Base-by-base conservation (phyloP, 495 filamentous ascomycete genomes). In the Collariella sp. region DNA sequence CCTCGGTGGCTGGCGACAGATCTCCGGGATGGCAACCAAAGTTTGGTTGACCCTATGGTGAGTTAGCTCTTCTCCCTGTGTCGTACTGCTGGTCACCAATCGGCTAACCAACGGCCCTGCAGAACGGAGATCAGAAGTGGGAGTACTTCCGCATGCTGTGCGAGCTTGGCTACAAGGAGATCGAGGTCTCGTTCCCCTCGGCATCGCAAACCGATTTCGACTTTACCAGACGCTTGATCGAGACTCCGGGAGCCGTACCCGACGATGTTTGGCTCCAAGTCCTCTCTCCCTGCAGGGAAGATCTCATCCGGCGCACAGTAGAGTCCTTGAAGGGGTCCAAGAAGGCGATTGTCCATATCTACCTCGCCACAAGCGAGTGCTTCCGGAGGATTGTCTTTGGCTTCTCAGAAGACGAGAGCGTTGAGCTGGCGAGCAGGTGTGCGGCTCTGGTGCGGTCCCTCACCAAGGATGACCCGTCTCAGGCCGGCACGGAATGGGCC, bases 241-340 rank as follows among this genome's bases (percentile, higher is more conserved):
- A 93, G 61, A 94, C 90, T 11, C 88, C 90, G 5, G 90, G 88
- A 26, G 78, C 81, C 5, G 83, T 91, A 10, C 93, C 93, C 33
- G 88, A 91, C 60, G 91, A 97, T 74, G 93, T 98, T 42, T 95
- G 85, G 83, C 76, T 98, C 50, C 93, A 98, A 65, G 93, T 97
- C 29, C 85, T 98, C 46, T 85, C 88, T 2, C 93, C 91, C 20
- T 98, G 93, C 68, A 81, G 93, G 51, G 84, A 91, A 69, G 93
- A 98, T 66, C 81, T 96, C 58, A 96, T 98, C 66, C 78, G 80
- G 31, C 82, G 87, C 53, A 96, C 93, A 12, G 90, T 98, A 39
- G 85, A 96, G 38, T 91, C 89, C 52, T 71, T 98, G 43, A 85
- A 83, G 67, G 93, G 91, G 26, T 79, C 87, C 23, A 95, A 96